phyloP scores from a whole-genome alignment of 306 rosid genomes.

The Adenanthera pavonina region DNA sequence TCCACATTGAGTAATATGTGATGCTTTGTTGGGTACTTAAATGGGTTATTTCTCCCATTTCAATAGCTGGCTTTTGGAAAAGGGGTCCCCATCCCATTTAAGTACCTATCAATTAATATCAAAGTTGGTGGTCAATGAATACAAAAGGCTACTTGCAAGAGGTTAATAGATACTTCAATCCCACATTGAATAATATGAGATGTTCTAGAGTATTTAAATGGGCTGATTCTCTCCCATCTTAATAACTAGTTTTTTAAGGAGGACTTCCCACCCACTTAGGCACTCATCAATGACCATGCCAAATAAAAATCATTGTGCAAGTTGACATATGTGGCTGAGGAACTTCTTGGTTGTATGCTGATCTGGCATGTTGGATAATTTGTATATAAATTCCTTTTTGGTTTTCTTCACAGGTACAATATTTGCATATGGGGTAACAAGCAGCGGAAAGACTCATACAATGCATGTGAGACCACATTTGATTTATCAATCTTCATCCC shows the following conservation, averaged over 20 bases:
- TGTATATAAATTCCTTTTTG: conserved; percentile 33
- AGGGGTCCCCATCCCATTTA: neutral
- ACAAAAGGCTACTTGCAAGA: too few relatives aligned
- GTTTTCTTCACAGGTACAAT: conserved; percentile 75
- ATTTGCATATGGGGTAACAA: conserved; percentile 97
- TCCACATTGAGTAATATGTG: neutral
- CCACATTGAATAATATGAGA: neutral
- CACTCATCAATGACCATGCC: neutral
- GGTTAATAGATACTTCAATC: neutral
- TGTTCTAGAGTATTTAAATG: neutral
- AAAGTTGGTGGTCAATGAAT: too few relatives aligned
- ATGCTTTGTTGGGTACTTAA: neutral
- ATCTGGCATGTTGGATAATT: conserved; percentile 36
- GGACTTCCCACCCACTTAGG: neutral
- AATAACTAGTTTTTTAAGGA: neutral
- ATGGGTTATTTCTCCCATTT: neutral
- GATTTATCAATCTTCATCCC: conserved; percentile 34
- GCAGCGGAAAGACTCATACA: conserved; percentile 99
- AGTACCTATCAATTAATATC: neutral
- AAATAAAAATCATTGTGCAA: conserved; percentile 28
- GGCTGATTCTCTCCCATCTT: neutral
- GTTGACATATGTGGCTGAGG: conserved; percentile 12
- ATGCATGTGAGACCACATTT: conserved; percentile 83
- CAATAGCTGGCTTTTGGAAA: neutral
- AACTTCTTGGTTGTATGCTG: conserved; percentile 40